Evolutionary conservation across 2,329 filamentous ascomycete species (phyloP), one percentile per base, ranked within the genome.

Genomic region (Aspergillus oerlinghausenensis): DNA sequence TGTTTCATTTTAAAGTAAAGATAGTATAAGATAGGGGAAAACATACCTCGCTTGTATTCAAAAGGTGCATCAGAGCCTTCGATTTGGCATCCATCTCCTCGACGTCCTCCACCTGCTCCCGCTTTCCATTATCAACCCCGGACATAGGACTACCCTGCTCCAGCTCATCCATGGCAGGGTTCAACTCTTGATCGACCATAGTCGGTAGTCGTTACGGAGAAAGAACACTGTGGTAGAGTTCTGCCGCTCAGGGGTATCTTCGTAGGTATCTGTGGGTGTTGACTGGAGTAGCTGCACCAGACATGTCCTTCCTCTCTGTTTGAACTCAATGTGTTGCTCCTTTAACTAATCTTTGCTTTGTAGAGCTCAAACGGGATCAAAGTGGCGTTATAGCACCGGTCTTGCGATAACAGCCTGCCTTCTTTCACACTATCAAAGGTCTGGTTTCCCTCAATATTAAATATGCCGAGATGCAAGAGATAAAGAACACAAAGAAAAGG

Each of bases 21-120:
- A 35, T 42, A 19, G 9, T 7, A 48, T 6, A 32, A 40, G 29
- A 40, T 21, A 29, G 35, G 8, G 49, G 23, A 32, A 55, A 35
- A 63, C 67, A 45, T 64, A 77, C 75, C 51, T 75, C 76, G 59
- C 76, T 79, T 1, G 76, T 78, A 54, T 78, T 76, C 40, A 79
- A 60, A 28, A 79, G 59, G 58, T 77, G 75, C 59, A 76, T 78
- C 49, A 79, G 63, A 7, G 75, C 77, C 55, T 73, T 76, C 2
- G 75, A 72, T 58, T 77, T 76, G 21, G 67, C 66, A 60, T 78
- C 75, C 71, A 79, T 74, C 6, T 67, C 75, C 52, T 77, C 75
- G 2, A 62, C 63, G 56, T 67, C 64, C 14, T 71, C 68, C 3
- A 48, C 50, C 3, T 26, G 10, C n/a, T 45, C 60, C 57, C 40